phyloP scores from a whole-genome alignment of 345 rosid species.

The Streptanthus diversifolius region DNA sequence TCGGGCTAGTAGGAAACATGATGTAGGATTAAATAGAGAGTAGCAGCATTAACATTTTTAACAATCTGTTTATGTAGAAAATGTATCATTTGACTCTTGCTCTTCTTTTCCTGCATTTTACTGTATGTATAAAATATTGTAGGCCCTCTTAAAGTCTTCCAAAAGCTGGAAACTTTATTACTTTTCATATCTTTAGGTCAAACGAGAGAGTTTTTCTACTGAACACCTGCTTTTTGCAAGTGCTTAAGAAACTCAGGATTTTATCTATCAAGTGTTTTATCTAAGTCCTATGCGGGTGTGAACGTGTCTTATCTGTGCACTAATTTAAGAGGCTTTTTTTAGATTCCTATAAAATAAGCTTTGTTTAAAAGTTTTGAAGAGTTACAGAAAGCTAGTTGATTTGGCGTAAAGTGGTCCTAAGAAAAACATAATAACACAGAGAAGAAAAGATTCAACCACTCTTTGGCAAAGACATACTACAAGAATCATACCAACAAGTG shows the following conservation, averaged over 20 bases:
- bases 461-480: neutral
- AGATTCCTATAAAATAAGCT: neutral
- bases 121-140: neutral
- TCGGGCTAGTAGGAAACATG: constrained; percentile 14
- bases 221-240: neutral
- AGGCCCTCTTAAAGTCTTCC: neutral
- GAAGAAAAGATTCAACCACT: neutral
- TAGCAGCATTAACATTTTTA: constrained; percentile 15
- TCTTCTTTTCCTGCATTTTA: neutral
- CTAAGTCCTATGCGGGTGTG: neutral
- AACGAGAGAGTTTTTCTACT: too few species aligned
- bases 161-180: neutral
- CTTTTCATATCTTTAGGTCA: too few species aligned
- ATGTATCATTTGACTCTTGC: constrained; percentile 6
- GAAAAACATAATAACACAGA: neutral
- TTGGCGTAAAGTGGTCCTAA: neutral
- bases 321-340: neutral
- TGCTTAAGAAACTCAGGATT: neutral
- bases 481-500: neutral
- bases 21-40: constrained; percentile 15
- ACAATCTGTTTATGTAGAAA: constrained; percentile 22
- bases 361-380: neutral
- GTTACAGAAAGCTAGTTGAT: neutral
- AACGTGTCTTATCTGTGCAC: too few species aligned
- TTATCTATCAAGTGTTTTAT: neutral